Evolutionary conservation across 1,139 yeast genomes (phyloP).

Genomic region (Lodderomyces oxycetoniae): DNA sequence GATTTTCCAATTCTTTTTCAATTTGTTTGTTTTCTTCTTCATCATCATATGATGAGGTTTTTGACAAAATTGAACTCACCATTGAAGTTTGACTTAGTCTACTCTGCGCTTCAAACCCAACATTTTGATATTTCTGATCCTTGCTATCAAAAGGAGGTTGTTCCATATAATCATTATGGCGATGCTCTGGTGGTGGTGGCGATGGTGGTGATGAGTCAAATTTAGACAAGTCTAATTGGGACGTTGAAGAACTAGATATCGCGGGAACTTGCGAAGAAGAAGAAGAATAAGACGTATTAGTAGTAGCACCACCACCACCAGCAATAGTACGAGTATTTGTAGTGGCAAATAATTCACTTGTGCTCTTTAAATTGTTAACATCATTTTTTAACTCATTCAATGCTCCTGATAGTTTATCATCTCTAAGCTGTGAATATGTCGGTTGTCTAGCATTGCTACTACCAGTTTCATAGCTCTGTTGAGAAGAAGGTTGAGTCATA

Average conservation of each 20-base stretch:
- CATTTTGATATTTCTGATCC: neutral
- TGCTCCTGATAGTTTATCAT: slow-evolving; percentile 25
- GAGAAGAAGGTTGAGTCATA: neutral
- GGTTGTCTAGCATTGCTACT: slow-evolving; percentile 6
- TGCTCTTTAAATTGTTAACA: slow-evolving; percentile 20
- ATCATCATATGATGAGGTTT: slow-evolving; percentile 16
- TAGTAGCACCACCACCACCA: neutral
- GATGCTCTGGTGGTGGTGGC: too few species aligned
- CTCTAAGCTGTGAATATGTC: slow-evolving; percentile 12
- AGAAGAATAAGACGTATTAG: slow-evolving; percentile 7
- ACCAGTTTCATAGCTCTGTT: slow-evolving; percentile 5
- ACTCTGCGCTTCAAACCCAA: neutral
- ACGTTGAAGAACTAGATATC: slow-evolving; percentile 10
- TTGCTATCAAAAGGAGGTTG: neutral
- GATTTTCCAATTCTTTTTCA: slow-evolving; percentile 39
- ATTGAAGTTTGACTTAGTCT: slow-evolving; percentile 38
- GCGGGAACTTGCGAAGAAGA: too few species aligned
- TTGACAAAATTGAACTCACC: slow-evolving; percentile 43
- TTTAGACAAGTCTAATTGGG: slow-evolving; percentile 10
- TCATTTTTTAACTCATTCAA: slow-evolving; percentile 31
- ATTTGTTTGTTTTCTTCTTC: slow-evolving; percentile 35
- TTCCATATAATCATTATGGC: neutral
- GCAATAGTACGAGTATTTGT: too few species aligned
- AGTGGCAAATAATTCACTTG: neutral
- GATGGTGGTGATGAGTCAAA: too few species aligned